Base-by-base conservation (phyloP, 2,329 filamentous ascomycete species). In the Cladosporium sp. region DNA sequence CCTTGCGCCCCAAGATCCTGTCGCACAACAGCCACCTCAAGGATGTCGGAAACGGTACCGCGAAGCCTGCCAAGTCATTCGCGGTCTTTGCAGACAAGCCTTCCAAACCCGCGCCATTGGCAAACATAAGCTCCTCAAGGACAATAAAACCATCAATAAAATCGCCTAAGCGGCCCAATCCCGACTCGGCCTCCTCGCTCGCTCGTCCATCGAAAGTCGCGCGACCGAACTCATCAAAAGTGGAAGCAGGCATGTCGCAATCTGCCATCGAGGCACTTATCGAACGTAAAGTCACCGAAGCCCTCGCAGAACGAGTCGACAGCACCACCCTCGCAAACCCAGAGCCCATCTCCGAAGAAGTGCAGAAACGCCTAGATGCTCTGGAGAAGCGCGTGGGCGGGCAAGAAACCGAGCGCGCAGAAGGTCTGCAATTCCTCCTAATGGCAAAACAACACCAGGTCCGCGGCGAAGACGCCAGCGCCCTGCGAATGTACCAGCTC, bases 371-470 rank as follows among this genome's bases (percentile, higher is more conserved):
- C 0, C 83, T 98, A 0, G 92, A 97, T 66, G 89, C 91, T 0
- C 84, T 98, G 3, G 94, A 98, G 78, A 87, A 90, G 70, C 90
- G 92, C n/a, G 90, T 98, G 32, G 91, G 94, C 66, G 82, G 84
- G 15, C 80, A 82, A 66, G 81, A 85, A 55, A 92, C 93, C 44
- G 92, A 96, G 30, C 88, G 91, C 63, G 89, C 92, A 0, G 92
- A 97, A 69, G 95, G 94, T 0, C 79, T 98, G 32, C 91, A 92
- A 12, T 92, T 91, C 72, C 80, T 98, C 38, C 83, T 97, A n/a
- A 92, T 95, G 84, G 94, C 92, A 1, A 91, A 95, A 70, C 93
- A 97, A 76, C 91, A 96, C 74, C 93, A 93, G 75, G 92, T 92
- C 62, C 85, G 88, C 4, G 92, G 92, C 1, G 92, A 97, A 71